Evolutionary conservation across 2,329 filamentous ascomycete genomes (phyloP), one percentile per base, ranked within the genome.

Genomic region (Dothistroma pini): DNA sequence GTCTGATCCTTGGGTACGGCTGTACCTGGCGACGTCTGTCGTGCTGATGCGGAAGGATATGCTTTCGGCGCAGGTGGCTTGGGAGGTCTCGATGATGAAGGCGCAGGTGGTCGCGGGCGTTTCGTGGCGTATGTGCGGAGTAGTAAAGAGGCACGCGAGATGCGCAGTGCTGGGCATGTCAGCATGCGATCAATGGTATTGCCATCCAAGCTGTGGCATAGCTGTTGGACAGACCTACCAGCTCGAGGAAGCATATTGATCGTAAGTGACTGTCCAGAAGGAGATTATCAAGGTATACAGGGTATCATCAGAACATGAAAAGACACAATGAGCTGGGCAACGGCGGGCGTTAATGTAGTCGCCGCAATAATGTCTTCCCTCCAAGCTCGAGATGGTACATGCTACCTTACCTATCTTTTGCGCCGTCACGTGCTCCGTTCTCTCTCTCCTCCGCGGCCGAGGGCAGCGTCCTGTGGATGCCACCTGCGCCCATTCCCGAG

Each of bases 1-100:
- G 75, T 76, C 63, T 76, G 70, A 61, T 77, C 72, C 59, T 74
- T 70, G 9, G 69, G 69, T 7, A 72, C 25, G 31, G 64, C 65
- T 25, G 71, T 72, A 25, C 72, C 71, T 11, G 72, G 72, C 29
- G 71, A 73, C 38, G 71, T 74, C 59, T 74, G 72, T 55, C 70
- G 64, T 44, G 67, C 63, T 32, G 65, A 52, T 19, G 64, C 65
- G n/a, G 60, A 52, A 2, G 61, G 52, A 38, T 62, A 64, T 50
- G 58, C 56, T 66, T 63, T 67, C 14, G 65, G 56, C 31, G 69
- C 49, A 29, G 63, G 61, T 49, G 66, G 61, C 50, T 60, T 61
- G 9, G 65, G 59, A 32, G 66, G 51, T 61, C 60, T 56, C 47
- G 60, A 53, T 29, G 54, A 32, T 11, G 68, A 41, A 10, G 59